These are phyloP conservation scores for Beauveria australis DNA, from an alignment of 2,329 filamentous ascomycete genomes.

Conservation along the genomic window DNA sequence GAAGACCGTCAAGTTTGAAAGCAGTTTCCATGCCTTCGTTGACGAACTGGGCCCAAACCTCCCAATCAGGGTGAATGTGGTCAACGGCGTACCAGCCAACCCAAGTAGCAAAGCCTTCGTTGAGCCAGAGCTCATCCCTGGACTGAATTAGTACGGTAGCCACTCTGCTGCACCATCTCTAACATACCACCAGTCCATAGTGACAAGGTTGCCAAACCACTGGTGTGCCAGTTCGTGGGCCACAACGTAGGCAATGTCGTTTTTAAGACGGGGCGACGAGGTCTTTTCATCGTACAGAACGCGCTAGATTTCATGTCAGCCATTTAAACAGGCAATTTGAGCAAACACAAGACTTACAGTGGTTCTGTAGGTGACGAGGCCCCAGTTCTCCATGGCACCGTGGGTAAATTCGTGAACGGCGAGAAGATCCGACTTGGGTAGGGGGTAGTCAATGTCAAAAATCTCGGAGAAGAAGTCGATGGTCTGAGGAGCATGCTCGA, in stretches of 20 bases:
- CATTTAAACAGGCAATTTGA: no score
- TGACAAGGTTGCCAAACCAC: constrained; percentile 93
- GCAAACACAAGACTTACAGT: constrained; percentile 34
- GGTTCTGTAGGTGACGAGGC: constrained; percentile 89
- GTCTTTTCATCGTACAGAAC: constrained; percentile 92
- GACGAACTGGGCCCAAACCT: constrained; percentile 96
- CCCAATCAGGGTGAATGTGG: constrained; percentile 90
- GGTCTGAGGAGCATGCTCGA: constrained; percentile 85
- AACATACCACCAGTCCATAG: constrained; percentile 81
- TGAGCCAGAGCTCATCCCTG: constrained; percentile 75
- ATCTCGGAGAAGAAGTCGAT: constrained; percentile 96
- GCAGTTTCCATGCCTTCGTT: constrained; percentile 90
- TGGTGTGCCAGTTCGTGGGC: constrained; percentile 97
- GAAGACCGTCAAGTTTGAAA: constrained; percentile 80
- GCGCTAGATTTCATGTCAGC: constrained; percentile 33
- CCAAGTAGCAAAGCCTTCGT: constrained; percentile 97
- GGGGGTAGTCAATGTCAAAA: constrained; percentile 85
- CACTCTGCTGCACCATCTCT: not conserved
- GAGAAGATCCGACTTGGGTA: constrained; percentile 85
- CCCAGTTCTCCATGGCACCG: constrained; percentile 94
- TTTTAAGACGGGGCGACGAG: constrained; percentile 85
- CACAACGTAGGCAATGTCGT: constrained; percentile 91
- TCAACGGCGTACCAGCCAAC: constrained; percentile 92
- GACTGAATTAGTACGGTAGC: not conserved
- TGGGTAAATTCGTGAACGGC: constrained; percentile 87